Conservation (phyloP, 2,329 filamentous ascomycete species). For the Chaetomiaceae sp. region DNA sequence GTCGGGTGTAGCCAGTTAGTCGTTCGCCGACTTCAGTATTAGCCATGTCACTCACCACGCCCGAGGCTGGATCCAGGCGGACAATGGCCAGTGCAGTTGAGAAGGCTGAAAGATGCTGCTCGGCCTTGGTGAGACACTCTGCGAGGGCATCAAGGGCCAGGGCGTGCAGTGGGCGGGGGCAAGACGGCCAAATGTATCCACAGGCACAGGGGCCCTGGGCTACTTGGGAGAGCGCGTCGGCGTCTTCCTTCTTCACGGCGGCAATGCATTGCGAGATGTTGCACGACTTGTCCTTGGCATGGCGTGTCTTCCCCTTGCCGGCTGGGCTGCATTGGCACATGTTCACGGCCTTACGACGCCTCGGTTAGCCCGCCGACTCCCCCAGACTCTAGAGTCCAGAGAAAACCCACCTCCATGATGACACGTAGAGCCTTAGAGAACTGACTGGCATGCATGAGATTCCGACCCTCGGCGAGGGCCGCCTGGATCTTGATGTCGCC, state of each 20-base stretch:
- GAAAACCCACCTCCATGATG: slow-evolving; percentile 10
- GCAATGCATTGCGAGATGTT: slow-evolving; percentile 26
- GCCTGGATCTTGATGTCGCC: neutral
- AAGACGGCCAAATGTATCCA: slow-evolving; percentile 24
- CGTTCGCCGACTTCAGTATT: neutral
- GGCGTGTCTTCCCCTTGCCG: slow-evolving; percentile 12
- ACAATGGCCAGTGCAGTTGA: slow-evolving; percentile 22
- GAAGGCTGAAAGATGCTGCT: slow-evolving; percentile 19
- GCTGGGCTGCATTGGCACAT: slow-evolving; percentile 17
- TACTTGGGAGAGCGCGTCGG: slow-evolving; percentile 13
- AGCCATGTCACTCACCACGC: slow-evolving; percentile 16
- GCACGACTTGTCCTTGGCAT: slow-evolving; percentile 26
- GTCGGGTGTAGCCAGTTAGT: neutral
- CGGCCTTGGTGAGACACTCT: slow-evolving; percentile 17
- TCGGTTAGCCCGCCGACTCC: neutral
- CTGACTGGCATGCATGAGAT: neutral
- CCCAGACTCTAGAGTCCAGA: too few relatives aligned
- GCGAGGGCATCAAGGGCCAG: slow-evolving; percentile 22
- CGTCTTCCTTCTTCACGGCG: slow-evolving; percentile 13
- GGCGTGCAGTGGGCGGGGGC: slow-evolving; percentile 14
- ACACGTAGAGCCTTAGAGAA: slow-evolving; percentile 8
- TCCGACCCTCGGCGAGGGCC: neutral
- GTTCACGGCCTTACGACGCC: slow-evolving; percentile 13
- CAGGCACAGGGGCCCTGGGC: slow-evolving; percentile 20
- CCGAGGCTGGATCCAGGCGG: slow-evolving; percentile 20